Evolutionary conservation across 176 grass and related monocot genomes (phyloP).

Genomic region (Neostapfia colusana): DNA sequence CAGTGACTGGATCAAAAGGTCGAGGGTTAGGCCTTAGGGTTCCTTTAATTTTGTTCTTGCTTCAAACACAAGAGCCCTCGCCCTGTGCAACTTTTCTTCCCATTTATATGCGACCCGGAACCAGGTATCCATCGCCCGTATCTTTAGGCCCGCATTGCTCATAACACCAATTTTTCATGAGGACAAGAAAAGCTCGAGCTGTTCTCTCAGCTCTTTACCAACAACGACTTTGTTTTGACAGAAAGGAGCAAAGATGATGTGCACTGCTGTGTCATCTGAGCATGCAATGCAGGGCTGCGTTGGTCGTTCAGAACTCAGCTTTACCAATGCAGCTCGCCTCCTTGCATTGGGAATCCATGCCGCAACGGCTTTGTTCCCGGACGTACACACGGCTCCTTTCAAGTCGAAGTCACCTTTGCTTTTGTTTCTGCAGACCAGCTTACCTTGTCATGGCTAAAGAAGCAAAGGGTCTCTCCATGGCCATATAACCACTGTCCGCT

Average conservation of each 20-base stretch:
- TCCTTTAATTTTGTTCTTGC: slow-evolving; percentile 46
- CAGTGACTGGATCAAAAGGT: slow-evolving; percentile 36
- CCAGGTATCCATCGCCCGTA: slow-evolving; percentile 40
- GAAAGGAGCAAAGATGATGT: slow-evolving; percentile 52
- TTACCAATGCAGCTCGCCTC: slow-evolving; percentile 33
- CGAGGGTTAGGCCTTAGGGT: slow-evolving; percentile 33
- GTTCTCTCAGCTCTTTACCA: slow-evolving; percentile 30
- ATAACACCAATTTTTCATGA: slow-evolving; percentile 10
- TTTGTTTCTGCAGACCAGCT: slow-evolving; percentile 32
- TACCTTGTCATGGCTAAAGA: slow-evolving; percentile 29
- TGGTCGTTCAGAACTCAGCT: slow-evolving; percentile 15
- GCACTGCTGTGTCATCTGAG: slow-evolving; percentile 13
- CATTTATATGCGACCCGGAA: slow-evolving; percentile 53
- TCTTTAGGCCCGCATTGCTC: slow-evolving; percentile 32
- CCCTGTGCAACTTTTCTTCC: slow-evolving; percentile 55
- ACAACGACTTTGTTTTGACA: slow-evolving; percentile 44
- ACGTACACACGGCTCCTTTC: slow-evolving; percentile 35
- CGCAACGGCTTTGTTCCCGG: slow-evolving; percentile 16
- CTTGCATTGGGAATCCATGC: not conserved
- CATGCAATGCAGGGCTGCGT: not conserved
- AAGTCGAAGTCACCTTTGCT: slow-evolving; percentile 47
- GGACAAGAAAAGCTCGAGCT: slow-evolving; percentile 26
- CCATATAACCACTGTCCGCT: not conserved
- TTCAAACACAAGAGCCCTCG: slow-evolving; percentile 14
- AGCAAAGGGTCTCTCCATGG: not conserved